Conservation (phyloP, 768 basidiomycete species). For the Gyrodon lividus region DNA sequence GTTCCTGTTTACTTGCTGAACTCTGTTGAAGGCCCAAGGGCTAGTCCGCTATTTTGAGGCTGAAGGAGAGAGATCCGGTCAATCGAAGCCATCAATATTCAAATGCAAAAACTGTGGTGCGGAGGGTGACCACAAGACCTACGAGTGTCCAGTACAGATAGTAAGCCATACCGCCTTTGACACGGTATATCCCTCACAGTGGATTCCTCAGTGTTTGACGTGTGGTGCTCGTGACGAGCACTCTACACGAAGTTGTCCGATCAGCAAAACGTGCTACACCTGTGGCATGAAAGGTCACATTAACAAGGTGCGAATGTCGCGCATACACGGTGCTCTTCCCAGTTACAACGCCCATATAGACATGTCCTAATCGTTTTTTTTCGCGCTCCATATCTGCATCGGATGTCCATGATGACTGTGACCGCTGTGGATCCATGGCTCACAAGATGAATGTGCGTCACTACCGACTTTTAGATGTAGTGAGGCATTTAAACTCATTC, state of each 20-base stretch:
- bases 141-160: conserved; percentile 68
- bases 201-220: conserved; percentile 59
- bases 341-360: conserved; percentile 36
- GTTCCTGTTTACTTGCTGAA: background rate
- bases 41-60: conserved; percentile 66
- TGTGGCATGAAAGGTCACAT: conserved; percentile 88
- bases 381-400: conserved; percentile 18
- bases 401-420: conserved; percentile 50
- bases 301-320: conserved; percentile 44
- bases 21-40: conserved; percentile 41
- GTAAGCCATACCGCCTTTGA: conserved; percentile 41
- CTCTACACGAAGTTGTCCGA: conserved; percentile 72
- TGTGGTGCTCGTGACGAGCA: conserved; percentile 83
- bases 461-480: background rate
- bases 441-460: conserved; percentile 63
- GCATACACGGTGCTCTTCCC: background rate
- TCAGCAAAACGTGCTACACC: conserved; percentile 74
- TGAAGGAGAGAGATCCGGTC: conserved; percentile 36
- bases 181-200: background rate
- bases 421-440: conserved; percentile 62
- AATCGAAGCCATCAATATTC: conserved; percentile 43
- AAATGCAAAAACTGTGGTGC: conserved; percentile 79
- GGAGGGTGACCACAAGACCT: conserved; percentile 67
- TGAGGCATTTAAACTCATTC: background rate
- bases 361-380: conserved; percentile 64